Base-by-base conservation (phyloP, 1,284 basidiomycete species). In the Tranzscheliella williamsii region DNA sequence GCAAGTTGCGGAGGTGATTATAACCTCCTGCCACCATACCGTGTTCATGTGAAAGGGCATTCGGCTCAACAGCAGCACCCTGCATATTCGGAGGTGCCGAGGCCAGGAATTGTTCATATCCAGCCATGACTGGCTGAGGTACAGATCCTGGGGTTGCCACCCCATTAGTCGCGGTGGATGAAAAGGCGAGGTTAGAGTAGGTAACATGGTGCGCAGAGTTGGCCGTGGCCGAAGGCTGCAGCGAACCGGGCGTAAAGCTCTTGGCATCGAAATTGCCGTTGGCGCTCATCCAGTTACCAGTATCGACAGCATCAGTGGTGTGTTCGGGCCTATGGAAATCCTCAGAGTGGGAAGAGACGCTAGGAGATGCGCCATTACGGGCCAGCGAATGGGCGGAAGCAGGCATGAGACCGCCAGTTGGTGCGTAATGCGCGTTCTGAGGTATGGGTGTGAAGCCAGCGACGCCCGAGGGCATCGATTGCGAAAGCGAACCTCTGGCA, bases 151-250 rank as follows among this genome's bases (percentile, higher is more conserved):
- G 38, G 15, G 40, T 34, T 7, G 38, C 17, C 32, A 51, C 20
- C 18, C 49, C 49, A 18, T 40, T 37, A 17, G 32, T 23, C 24
- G 33, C 24, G 32, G 44, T 24, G 26, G 44, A 49, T 11, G 60
- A 54, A 24, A 46, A 54, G 12, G 54, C 36, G 7, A 63, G 50
- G 24, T 40, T 45, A 34, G 54, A 42, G 33, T 63, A 57, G 4
- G 51, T 56, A 2, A 48, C 38, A 32, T 38, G 46, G 34, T 47
- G 45, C 3, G 38, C 24, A 13, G 38, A 20, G 17, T 38, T 12
- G 20, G 39, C 18, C 11, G 40, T 31, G 4, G 23, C n/a, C 2
- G 18, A 20, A 26, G 22, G 22, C 22, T 21, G 23, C 9, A 32
- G 18, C 22, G 29, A 29, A 29, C 12, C 15, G 15, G 36, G 5